A percentile compares a stretch with the other conserved stretches of the same genome.
Evolutionary conservation across 371 early-diverging fungal genomes (phyloP).

Genomic region (Conidiobolus incongruus): DNA sequence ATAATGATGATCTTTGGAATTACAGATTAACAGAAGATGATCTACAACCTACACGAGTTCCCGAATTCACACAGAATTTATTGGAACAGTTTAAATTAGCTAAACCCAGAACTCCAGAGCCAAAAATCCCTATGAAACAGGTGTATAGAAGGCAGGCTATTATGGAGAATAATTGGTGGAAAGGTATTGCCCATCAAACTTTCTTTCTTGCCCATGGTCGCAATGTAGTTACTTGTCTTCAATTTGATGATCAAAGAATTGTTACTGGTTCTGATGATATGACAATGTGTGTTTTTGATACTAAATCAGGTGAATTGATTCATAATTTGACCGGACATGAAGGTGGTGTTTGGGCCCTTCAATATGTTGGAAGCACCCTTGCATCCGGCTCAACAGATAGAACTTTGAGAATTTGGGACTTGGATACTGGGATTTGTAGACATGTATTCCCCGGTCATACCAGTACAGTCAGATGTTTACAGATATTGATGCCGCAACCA

Average conservation of each 20-base stretch:
- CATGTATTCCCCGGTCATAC: conserved; percentile 85
- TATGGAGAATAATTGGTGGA: too few species aligned
- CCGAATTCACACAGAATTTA: too few species aligned
- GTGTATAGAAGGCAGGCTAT: too few species aligned
- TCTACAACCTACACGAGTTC: too few species aligned
- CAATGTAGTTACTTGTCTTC: conserved; percentile 81
- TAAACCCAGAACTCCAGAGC: too few species aligned
- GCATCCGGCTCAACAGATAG: conserved; percentile 96
- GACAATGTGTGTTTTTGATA: conserved; percentile 70
- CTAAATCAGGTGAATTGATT: conserved; percentile 41
- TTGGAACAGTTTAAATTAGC: too few species aligned
- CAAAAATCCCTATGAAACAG: too few species aligned
- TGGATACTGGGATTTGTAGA: conserved; percentile 63
- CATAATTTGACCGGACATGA: conserved; percentile 73
- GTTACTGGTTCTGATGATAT: conserved; percentile 80
- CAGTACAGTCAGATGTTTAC: conserved; percentile 86
- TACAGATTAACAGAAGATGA: too few species aligned
- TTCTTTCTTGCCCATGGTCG: too few species aligned
- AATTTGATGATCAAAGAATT: conserved; percentile 81
- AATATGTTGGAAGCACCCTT: conserved; percentile 63
- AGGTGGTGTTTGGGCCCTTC: conserved; percentile 97
- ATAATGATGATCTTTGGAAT: too few species aligned
- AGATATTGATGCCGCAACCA: conserved; percentile 52
- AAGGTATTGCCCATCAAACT: too few species aligned
- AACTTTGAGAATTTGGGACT: conserved; percentile 94